Base-by-base conservation (phyloP, 2,329 filamentous ascomycete genomes). In the Tolypocladium capitatum region DNA sequence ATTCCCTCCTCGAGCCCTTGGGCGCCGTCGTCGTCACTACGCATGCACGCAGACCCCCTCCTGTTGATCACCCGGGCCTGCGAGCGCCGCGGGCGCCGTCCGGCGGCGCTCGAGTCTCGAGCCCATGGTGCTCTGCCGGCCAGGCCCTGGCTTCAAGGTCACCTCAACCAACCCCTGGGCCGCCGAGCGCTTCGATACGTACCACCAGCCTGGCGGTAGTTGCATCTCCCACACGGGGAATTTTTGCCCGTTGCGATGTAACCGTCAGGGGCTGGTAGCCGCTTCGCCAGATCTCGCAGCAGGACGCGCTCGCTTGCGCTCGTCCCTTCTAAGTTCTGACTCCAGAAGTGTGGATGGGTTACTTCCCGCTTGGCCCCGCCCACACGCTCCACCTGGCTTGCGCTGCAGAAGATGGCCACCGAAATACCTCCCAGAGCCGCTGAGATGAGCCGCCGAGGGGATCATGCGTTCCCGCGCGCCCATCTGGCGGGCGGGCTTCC, bases 171-270 rank as follows among this genome's bases (percentile, higher is more conserved):
- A 40, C 38, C 36, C 38, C 38, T 28, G 38, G 32, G 38, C 21
- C 45, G 24, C 32, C 27, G 24, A 20, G 14, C 31, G 34, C 20
- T 28, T 21, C 16, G 24, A 41, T 41, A 32, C 38, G 33, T 41
- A 32, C 38, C 45, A 43, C 44, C 48, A 47, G 27, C 41, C 35
- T 34, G 10, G 35, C 49, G 45, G 34, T 45, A 47, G 43, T 45
- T 47, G 41, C 40, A 42, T 44, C 28, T 46, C 43, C 53, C 52
- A 50, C 54, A 45, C 56, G 49, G 50, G 51, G 46, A 46, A 47
- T 46, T 46, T 52, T 53, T 10, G 43, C 49, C 43, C 45, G 20
- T 50, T 41, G 43, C 56, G 49, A 58, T 59, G 57, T 59, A 58
- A 58, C 57, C 53, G 55, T 52, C 51, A 52, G 51, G 52, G 51